A percentile compares a stretch with the other conserved stretches of the same genome.
Conservation (phyloP, 768 basidiomycete species). For the Erythrobasidium yunnanense region DNA sequence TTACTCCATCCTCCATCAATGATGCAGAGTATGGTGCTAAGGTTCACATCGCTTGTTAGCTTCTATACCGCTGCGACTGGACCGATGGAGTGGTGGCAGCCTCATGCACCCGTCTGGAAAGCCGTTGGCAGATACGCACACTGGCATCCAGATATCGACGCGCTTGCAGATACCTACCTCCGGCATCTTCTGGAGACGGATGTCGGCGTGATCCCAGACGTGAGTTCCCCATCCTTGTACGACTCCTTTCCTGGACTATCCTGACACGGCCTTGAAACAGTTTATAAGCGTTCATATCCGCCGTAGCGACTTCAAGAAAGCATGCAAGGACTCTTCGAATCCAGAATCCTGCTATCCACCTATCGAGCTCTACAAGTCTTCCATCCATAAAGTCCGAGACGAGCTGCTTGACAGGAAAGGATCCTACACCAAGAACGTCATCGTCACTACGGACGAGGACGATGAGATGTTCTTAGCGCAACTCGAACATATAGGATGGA, state of each 20-base stretch:
- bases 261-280: neutral
- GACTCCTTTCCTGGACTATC: neutral
- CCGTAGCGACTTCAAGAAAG: slow-evolving; percentile 11
- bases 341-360: slow-evolving; percentile 12
- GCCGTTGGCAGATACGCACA: slow-evolving; percentile 31
- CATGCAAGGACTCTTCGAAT: slow-evolving; percentile 33
- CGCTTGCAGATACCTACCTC: slow-evolving; percentile 2
- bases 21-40: too few species aligned
- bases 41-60: neutral
- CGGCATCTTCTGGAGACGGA: neutral
- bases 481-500: slow-evolving; percentile 29
- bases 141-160: slow-evolving; percentile 12
- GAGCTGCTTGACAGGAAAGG: slow-evolving; percentile 12
- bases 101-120: slow-evolving; percentile 33
- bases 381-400: neutral
- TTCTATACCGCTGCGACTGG: slow-evolving; percentile 28
- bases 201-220: slow-evolving; percentile 2
- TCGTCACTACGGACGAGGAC: slow-evolving; percentile 25
- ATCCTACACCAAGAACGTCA: slow-evolving; percentile 25
- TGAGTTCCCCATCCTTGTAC: neutral
- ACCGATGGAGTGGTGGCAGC: slow-evolving; percentile 34
- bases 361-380: slow-evolving; percentile 14
- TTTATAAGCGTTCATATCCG: slow-evolving; percentile 18
- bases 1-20: neutral
- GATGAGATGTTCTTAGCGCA: slow-evolving; percentile 25